Conservation (phyloP, 2,329 filamentous ascomycete genomes). For the Penicillium sumatraense region DNA sequence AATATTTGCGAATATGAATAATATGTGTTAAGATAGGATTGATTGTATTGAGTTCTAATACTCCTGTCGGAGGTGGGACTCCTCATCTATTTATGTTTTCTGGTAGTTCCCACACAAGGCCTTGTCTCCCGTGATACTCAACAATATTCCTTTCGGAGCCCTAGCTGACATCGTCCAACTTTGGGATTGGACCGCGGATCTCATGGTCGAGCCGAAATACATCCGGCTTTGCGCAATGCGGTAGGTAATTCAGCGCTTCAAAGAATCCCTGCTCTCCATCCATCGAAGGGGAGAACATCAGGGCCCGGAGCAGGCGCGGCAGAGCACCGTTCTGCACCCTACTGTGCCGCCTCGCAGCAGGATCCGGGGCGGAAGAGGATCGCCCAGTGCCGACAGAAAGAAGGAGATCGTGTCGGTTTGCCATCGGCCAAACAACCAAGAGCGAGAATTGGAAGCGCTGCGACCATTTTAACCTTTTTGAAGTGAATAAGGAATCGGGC, state of each 20-base stretch:
- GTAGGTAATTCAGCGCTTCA: slow-evolving; percentile 20
- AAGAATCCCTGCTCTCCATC: slow-evolving; percentile 21
- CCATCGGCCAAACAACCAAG: slow-evolving; percentile 27
- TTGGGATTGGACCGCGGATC: slow-evolving; percentile 5
- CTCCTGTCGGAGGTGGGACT: neutral
- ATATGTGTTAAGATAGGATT: too few relatives aligned
- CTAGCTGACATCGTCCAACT: slow-evolving; percentile 16
- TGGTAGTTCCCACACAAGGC: neutral
- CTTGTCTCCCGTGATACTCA: neutral
- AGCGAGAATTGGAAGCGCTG: too few relatives aligned
- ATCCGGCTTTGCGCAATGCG: neutral
- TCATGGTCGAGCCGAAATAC: slow-evolving; percentile 12
- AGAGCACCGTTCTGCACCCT: slow-evolving; percentile 11
- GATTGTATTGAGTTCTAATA: neutral
- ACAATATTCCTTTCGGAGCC: too few relatives aligned
- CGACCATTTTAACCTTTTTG: too few relatives aligned
- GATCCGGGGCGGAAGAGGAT: neutral
- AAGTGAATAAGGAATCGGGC: too few relatives aligned
- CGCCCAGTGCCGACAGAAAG: slow-evolving; percentile 26
- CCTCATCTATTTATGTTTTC: neutral
- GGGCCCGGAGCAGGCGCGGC: slow-evolving; percentile 22
- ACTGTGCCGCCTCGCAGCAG: neutral
- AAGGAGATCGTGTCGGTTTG: slow-evolving; percentile 21
- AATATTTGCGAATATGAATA: too few relatives aligned
- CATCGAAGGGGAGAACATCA: slow-evolving; percentile 24